Base-by-base conservation (phyloP, 116 monocot species). In the Iris pallida region DNA sequence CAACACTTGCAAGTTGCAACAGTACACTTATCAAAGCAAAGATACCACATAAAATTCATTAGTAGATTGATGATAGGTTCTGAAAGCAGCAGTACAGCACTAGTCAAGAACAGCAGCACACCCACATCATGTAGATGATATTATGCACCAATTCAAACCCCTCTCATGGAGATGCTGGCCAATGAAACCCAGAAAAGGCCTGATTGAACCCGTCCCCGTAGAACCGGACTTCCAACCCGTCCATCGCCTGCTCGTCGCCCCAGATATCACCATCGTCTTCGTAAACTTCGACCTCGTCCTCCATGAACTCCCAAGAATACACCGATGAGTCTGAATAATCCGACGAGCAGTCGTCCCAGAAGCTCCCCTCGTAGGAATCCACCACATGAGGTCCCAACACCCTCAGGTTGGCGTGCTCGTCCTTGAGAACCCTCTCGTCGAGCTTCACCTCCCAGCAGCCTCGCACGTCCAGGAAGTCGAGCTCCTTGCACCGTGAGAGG, bases 401-500 rank as follows among this genome's bases (percentile, higher is more conserved):
- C 58, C 82, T 86, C 3, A 30, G 30, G 30, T 30, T 30, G 0
- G 83, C 45, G 19, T 83, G 64, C 53, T 64, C 78, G 71, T 93
- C 93, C 59, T 82, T 90, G 45, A 93, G 4, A 46, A 83, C 65
- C 48, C 80, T 81, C 47, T 88, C 81, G 11, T 93, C 93, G 9
- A 96, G 82, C 49, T 86, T 80, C 49, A 98, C 93, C 17, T 90
- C 83, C 98, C 98, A 90, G 61, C 98, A 98, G 6, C 93, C 98
- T 13, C 92, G 58, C 9, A 98, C 55, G 47, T 98, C 93, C 54
- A 98, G 63, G 59, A 78, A 83, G 69, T 86, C 72, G 4, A 98
- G 93, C n/a, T 90, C 75, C 53, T 72, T 77, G 80, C 88, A 98
- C 14, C 65, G 53, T 5, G 88, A 63, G 20, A 98, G 85, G 63